Percentiles rank a stretch among this genome's conserved stretches.
phyloP scores from a whole-genome alignment of 441 rosid genomes.

The Erysimum pusillum region DNA sequence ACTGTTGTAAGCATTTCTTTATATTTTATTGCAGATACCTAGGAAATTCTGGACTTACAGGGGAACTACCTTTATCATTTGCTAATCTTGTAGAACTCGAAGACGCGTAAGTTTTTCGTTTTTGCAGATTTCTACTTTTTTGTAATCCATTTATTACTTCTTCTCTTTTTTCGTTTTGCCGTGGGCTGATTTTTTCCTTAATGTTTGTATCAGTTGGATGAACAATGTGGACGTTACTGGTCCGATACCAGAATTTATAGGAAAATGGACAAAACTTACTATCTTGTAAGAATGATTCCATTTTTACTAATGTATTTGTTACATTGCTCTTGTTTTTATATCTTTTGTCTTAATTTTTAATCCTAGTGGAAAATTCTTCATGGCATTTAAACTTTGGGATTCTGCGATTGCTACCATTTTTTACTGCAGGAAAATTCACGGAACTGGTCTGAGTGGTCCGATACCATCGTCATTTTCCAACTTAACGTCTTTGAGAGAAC shows the following conservation, averaged over 20 bases:
- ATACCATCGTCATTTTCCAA: constrained; percentile 66
- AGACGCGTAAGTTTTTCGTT: constrained; percentile 46
- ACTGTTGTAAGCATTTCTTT: background rate
- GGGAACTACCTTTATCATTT: constrained; percentile 57
- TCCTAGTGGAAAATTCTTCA: background rate
- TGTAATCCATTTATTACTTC: background rate
- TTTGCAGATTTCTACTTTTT: background rate
- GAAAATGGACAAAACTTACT: constrained; percentile 64
- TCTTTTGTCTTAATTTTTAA: background rate
- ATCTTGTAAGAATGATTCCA: constrained; percentile 50
- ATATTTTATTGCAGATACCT: constrained; percentile 49
- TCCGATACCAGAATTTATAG: constrained; percentile 69
- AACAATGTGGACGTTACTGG: constrained; percentile 64
- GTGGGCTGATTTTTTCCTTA: background rate
- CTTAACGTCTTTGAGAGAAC: constrained; percentile 56
- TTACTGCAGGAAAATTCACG: constrained; percentile 67
- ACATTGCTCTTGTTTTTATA: background rate
- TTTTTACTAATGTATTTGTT: background rate
- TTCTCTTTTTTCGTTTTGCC: background rate
- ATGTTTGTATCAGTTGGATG: constrained; percentile 58
- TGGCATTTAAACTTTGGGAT: background rate
- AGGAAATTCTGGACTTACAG: constrained; percentile 56
- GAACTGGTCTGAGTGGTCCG: constrained; percentile 71
- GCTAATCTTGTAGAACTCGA: constrained; percentile 50
- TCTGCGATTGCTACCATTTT: constrained; percentile 4